phyloP scores from a whole-genome alignment of 441 rosid genomes.

The Breynia disticha region DNA sequence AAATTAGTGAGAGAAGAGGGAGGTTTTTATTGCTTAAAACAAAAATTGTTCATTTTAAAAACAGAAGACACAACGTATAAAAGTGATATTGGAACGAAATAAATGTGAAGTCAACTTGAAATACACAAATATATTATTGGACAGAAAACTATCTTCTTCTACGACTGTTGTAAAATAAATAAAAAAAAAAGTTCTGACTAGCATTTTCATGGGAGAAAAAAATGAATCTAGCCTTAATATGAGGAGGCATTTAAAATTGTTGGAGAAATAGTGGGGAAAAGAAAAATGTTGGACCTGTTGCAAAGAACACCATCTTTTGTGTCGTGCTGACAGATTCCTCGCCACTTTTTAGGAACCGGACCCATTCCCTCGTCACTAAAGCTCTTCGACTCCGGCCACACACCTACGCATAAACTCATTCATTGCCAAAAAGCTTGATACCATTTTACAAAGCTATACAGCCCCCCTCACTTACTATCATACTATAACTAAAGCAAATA shows the following conservation, averaged over 20 bases:
- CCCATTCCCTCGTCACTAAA: slow-evolving; percentile 44
- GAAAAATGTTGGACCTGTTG: slow-evolving; percentile 27
- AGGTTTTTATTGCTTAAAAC: no score
- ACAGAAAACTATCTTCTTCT: no score
- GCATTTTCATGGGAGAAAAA: no score
- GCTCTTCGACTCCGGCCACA: slow-evolving; percentile 59
- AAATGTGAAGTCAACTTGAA: no score
- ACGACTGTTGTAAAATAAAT: no score
- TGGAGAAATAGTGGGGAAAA: not conserved
- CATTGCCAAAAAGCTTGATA: not conserved
- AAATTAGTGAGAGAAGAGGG: no score
- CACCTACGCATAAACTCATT: slow-evolving; percentile 25
- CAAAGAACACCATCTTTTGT: slow-evolving; percentile 22
- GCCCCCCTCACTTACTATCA: slow-evolving; percentile 2
- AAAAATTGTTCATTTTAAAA: no score
- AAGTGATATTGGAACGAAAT: no score
- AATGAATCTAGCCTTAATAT: no score
- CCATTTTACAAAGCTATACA: not conserved
- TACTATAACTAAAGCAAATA: slow-evolving; percentile 6
- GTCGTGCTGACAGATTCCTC: slow-evolving; percentile 33
- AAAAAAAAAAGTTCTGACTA: no score
- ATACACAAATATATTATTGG: no score
- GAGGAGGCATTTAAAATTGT: not conserved
- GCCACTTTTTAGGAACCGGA: slow-evolving; percentile 44
- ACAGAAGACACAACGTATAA: no score